Percentiles rank a stretch among this genome's conserved stretches.
phyloP scores from a whole-genome alignment of 768 basidiomycete species.

The Lentinula raphanica region DNA sequence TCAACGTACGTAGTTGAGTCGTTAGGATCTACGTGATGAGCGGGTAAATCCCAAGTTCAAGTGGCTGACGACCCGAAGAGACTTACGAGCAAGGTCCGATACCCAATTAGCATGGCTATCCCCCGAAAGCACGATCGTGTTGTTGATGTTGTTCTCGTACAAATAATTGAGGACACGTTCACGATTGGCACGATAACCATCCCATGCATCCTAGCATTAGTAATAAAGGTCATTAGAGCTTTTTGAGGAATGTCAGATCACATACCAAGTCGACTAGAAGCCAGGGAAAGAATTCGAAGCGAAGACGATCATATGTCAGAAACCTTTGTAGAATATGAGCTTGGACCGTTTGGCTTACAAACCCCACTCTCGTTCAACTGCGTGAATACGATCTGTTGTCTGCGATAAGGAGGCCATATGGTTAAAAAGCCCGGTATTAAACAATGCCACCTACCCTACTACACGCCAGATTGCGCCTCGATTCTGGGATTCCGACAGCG shows the following conservation, averaged over 20 bases:
- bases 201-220: constrained; percentile 45
- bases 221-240: not conserved
- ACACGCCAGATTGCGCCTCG: constrained; percentile 52
- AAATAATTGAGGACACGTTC: constrained; percentile 46
- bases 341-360: constrained; percentile 22
- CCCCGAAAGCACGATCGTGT: constrained; percentile 54
- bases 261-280: constrained; percentile 21
- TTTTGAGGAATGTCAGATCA: not conserved
- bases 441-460: constrained; percentile 31
- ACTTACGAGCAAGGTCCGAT: constrained; percentile 49
- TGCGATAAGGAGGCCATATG: constrained; percentile 11
- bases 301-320: not conserved
- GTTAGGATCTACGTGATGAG: constrained; percentile 34
- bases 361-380: constrained; percentile 34
- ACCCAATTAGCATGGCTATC: constrained; percentile 63
- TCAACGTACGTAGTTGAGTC: constrained; percentile 41
- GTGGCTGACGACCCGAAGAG: not conserved
- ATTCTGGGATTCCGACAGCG: constrained; percentile 37
- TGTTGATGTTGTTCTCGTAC: constrained; percentile 44
- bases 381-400: constrained; percentile 55
- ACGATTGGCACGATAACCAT: constrained; percentile 54
- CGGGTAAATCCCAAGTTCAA: not conserved
- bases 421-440: not conserved
- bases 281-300: not conserved
- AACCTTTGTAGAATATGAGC: not conserved